These are phyloP conservation scores for Cordyceps tenuipes DNA, from an alignment of 2,329 filamentous ascomycete species.

Conservation along the genomic window DNA sequence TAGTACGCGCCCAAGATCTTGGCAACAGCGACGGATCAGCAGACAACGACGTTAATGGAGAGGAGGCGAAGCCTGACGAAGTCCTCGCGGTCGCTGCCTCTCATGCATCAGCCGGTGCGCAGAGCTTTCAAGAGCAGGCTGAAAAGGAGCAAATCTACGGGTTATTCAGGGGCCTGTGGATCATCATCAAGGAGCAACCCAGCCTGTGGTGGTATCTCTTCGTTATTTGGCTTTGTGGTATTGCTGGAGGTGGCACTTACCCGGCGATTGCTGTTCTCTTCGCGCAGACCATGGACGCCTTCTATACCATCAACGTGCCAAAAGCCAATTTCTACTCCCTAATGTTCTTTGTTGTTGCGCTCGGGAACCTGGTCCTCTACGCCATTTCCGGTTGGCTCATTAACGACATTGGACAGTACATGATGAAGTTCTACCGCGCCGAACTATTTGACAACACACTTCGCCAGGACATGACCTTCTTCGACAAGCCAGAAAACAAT, in stretches of 20 bases:
- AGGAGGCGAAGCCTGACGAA: conserved; percentile 24
- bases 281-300: conserved; percentile 31
- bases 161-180: conserved; percentile 21
- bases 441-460: conserved; percentile 44
- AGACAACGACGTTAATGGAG: conserved; percentile 13
- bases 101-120: conserved; percentile 14
- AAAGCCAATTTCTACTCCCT: conserved; percentile 43
- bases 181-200: conserved; percentile 25
- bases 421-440: conserved; percentile 27
- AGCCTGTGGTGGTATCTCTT: conserved; percentile 19
- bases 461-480: conserved; percentile 44
- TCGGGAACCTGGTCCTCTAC: conserved; percentile 38
- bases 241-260: conserved; percentile 28
- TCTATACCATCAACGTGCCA: conserved; percentile 23
- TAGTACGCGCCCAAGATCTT: conserved; percentile 40
- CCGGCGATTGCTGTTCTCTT: conserved; percentile 34
- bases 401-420: conserved; percentile 28
- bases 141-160: conserved; percentile 15
- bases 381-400: conserved; percentile 27
- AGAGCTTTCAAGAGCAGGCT: conserved; percentile 9
- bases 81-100: conserved; percentile 14
- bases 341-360: conserved; percentile 48
- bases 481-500: conserved; percentile 29
- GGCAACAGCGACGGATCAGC: conserved; percentile 15
- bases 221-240: conserved; percentile 17